Evolutionary conservation across 2,329 filamentous ascomycete genomes (phyloP).

Genomic region (Fusarium paranaense): DNA sequence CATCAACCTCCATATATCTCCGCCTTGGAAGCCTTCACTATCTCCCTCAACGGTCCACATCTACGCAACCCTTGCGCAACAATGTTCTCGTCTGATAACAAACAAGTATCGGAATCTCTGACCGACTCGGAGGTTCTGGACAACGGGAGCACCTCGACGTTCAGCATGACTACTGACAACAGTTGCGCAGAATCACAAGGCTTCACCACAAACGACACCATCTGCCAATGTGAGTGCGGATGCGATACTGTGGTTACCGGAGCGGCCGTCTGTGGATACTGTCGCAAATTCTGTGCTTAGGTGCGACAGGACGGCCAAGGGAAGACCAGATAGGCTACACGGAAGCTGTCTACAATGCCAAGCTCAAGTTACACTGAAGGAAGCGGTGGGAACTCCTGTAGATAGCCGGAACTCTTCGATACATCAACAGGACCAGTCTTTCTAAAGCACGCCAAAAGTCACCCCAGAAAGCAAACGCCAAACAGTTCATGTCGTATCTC

Average conservation of each 20-base stretch:
- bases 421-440: not conserved
- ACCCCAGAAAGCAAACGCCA: not conserved
- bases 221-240: conserved; percentile 19
- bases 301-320: not conserved
- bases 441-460: not conserved
- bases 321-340: not conserved
- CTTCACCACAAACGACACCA: not conserved
- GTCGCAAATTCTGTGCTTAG: conserved; percentile 17
- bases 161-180: not conserved
- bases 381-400: not conserved
- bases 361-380: not conserved
- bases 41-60: not conserved
- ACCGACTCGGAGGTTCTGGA: not conserved
- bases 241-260: not conserved
- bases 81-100: not conserved
- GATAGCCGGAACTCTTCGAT: not conserved
- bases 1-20: not conserved
- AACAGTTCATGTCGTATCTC: not conserved
- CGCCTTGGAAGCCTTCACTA: not conserved
- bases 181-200: not conserved
- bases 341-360: not conserved
- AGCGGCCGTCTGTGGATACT: conserved; percentile 7
- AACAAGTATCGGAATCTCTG: not conserved
- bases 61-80: not conserved
- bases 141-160: not conserved